Evolutionary conservation across 768 basidiomycete species (phyloP).

Genomic region (Gyrodon lividus): DNA sequence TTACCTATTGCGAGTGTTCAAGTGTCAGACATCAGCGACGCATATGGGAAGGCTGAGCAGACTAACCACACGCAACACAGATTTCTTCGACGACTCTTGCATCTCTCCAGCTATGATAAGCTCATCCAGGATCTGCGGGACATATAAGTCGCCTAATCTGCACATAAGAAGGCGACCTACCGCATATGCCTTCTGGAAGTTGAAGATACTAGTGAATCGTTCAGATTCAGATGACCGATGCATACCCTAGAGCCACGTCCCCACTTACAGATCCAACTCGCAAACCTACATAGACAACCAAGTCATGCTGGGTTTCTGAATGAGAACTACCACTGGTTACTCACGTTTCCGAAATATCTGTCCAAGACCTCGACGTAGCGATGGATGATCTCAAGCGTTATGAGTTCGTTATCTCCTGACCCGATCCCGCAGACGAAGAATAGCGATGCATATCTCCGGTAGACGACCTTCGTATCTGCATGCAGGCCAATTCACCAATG

Average conservation of each 20-base stretch:
- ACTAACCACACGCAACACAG: slow-evolving; percentile 58
- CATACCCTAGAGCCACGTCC: no score
- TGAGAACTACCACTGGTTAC: slow-evolving; percentile 8
- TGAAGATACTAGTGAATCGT: slow-evolving; percentile 72
- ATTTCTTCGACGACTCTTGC: slow-evolving; percentile 85
- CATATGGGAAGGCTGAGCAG: neutral
- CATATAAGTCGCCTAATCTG: neutral
- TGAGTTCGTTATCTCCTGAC: slow-evolving; percentile 84
- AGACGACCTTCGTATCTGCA: slow-evolving; percentile 82
- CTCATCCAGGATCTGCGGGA: slow-evolving; percentile 78
- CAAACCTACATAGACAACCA: slow-evolving; percentile 55
- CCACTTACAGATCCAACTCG: slow-evolving; percentile 84
- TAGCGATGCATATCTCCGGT: slow-evolving; percentile 91
- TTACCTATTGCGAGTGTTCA: slow-evolving; percentile 51
- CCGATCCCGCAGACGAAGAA: slow-evolving; percentile 93
- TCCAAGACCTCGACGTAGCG: slow-evolving; percentile 90
- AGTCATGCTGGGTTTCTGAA: neutral
- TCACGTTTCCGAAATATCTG: slow-evolving; percentile 51
- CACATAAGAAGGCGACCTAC: slow-evolving; percentile 39
- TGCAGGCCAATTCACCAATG: neutral
- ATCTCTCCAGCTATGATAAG: slow-evolving; percentile 92
- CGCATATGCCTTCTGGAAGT: slow-evolving; percentile 94
- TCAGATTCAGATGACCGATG: neutral
- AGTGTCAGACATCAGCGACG: slow-evolving; percentile 10
- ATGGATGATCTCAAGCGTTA: slow-evolving; percentile 90